A percentile compares a stretch with the other conserved stretches of the same genome.
Evolutionary conservation across 2,329 filamentous ascomycete genomes (phyloP).

Genomic region (Xylariaceae sp.): DNA sequence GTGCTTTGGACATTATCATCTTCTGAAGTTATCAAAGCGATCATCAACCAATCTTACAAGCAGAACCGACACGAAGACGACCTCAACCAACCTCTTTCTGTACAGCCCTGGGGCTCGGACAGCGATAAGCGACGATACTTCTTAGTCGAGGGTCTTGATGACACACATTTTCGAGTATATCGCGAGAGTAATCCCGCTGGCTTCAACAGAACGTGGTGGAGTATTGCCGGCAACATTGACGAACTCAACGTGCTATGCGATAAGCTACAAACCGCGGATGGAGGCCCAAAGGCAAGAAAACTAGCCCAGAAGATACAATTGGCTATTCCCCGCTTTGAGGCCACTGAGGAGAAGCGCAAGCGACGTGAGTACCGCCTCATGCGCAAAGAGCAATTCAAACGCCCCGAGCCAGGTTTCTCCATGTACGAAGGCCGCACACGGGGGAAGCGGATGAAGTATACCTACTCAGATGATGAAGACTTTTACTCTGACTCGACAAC

Average conservation of each 20-base stretch:
- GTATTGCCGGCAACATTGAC: slow-evolving; percentile 87
- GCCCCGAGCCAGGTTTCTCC: slow-evolving; percentile 88
- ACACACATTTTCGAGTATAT: slow-evolving; percentile 93
- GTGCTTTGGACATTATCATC: slow-evolving; percentile 89
- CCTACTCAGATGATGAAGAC: slow-evolving; percentile 87
- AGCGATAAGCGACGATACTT: slow-evolving; percentile 93
- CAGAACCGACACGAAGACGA: slow-evolving; percentile 81
- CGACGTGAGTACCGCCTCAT: slow-evolving; percentile 88
- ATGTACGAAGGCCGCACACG: slow-evolving; percentile 95
- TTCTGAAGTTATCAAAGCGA: slow-evolving; percentile 80
- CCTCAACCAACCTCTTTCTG: slow-evolving; percentile 83
- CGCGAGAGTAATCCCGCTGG: slow-evolving; percentile 86
- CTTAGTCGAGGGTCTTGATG: slow-evolving; percentile 90
- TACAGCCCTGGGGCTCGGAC: slow-evolving; percentile 90
- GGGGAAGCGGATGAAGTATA: slow-evolving; percentile 96
- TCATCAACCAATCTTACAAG: slow-evolving; percentile 90
- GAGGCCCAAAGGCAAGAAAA: slow-evolving; percentile 79
- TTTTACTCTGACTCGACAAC: slow-evolving; percentile 68
- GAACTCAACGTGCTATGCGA: slow-evolving; percentile 78
- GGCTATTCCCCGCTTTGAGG: slow-evolving; percentile 89
- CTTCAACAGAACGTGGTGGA: slow-evolving; percentile 85
- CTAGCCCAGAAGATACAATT: slow-evolving; percentile 78
- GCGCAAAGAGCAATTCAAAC: slow-evolving; percentile 85
- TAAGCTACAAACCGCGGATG: slow-evolving; percentile 78
- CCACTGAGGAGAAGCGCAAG: slow-evolving; percentile 94